Evolutionary conservation across 306 rosid genomes (phyloP).

Genomic region (Casuarina equisetifolia): DNA sequence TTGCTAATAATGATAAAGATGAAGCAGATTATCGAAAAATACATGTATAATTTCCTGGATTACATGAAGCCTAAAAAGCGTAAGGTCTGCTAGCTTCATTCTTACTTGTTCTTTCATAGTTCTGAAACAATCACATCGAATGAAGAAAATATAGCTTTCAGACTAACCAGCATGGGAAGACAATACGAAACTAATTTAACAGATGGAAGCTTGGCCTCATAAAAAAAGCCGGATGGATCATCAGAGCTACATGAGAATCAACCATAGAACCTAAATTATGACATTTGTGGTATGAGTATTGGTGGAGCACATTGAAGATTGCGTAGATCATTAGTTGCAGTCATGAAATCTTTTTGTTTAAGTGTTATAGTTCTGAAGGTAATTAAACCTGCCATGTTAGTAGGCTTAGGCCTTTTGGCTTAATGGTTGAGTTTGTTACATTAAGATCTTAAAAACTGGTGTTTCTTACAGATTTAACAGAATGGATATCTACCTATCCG

Average conservation of each 20-base stretch:
- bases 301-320: neutral
- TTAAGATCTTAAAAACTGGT: neutral
- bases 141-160: too few relatives aligned
- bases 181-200: neutral
- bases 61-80: neutral
- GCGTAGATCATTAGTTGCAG: neutral
- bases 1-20: neutral
- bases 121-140: neutral
- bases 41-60: neutral
- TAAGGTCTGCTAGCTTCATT: neutral
- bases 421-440: too few relatives aligned
- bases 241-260: neutral
- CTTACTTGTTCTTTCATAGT: neutral
- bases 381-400: too few relatives aligned
- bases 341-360: neutral
- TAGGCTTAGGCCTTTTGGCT: too few relatives aligned
- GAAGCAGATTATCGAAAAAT: neutral
- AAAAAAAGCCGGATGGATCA: neutral
- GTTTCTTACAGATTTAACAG: neutral
- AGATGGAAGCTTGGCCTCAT: neutral
- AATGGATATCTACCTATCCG: constrained; percentile 45
- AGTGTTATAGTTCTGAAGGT: too few relatives aligned
- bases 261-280: neutral
- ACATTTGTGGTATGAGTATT: neutral
- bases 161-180: neutral